A percentile compares a stretch with the other conserved stretches of the same genome.
Conservation (phyloP, 2,329 filamentous ascomycete species). For the Claviceps sorghi region DNA sequence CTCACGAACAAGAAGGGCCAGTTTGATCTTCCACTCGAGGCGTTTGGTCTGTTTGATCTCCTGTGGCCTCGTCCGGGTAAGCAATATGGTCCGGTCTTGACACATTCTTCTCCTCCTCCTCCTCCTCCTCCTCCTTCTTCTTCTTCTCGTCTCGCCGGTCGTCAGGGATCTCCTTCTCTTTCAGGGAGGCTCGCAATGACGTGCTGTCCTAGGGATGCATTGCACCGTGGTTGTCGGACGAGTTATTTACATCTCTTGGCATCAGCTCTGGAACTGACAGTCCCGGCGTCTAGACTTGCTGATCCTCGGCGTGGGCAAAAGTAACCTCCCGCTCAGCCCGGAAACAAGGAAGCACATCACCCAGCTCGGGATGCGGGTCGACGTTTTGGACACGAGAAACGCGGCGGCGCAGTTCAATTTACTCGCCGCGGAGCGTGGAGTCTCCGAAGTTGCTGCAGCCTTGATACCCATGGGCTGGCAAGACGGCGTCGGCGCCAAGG, state of each 20-base stretch:
- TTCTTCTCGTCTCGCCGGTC: not conserved
- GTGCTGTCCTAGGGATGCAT: not conserved
- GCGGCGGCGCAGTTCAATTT: conserved; percentile 91
- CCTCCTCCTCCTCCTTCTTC: not conserved
- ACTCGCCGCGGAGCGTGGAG: conserved; percentile 82
- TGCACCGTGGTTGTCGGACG: not conserved
- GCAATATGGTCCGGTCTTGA: conserved; percentile 14
- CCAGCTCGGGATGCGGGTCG: conserved; percentile 67
- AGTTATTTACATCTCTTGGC: not conserved
- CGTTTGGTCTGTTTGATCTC: conserved; percentile 61
- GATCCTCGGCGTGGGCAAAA: conserved; percentile 71
- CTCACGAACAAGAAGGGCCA: conserved; percentile 66
- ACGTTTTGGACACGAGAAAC: conserved; percentile 84
- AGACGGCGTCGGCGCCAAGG: conserved; percentile 35
- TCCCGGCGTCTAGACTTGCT: conserved; percentile 50
- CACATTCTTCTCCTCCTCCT: not conserved
- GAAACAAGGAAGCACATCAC: conserved; percentile 58
- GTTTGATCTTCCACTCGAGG: conserved; percentile 57
- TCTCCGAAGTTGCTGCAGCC: conserved; percentile 72
- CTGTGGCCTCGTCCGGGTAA: conserved; percentile 81
- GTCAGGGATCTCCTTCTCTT: not conserved
- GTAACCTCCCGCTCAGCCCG: conserved; percentile 62
- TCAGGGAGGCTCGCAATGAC: not conserved
- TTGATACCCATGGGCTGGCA: conserved; percentile 77
- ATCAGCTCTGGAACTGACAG: not conserved